Base-by-base conservation (phyloP, 805 yeast genomes). In the Tetrapisispora arboricola region DNA sequence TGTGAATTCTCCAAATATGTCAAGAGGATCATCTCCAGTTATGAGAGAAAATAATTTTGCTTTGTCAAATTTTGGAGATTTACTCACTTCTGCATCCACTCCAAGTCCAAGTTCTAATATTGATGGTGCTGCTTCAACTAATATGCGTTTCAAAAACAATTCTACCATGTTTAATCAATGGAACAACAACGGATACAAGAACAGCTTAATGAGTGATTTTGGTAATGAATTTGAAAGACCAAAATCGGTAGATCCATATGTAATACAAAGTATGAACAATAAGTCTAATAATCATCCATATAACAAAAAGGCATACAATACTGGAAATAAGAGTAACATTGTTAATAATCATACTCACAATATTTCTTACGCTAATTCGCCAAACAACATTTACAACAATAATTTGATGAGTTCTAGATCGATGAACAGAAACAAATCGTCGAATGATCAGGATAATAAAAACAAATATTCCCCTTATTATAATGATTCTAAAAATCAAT, bases 231-330 rank as follows among this genome's bases (percentile, higher is more conserved):
- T 34, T 10, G 64, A 53, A 38, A 60, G 72, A 47, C 70, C 72
- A 24, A 61, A 66, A 42, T 65, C 70, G 22, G 72, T 71, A 5
- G 72, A 67, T 38, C 70, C 71, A 4, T 48, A 47, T 38, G 44
- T 49, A n/a, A 41, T 26, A 11, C 28, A 36, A n/a, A 33, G 26
- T 10, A 26, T 39, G 19, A 20, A 39, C 22, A 17, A 16, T 22
- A 31, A 24, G 18, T 18, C 24, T 2, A 38, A 29, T 15, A 22
- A 17, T 13, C 33, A 20, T 19, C 20, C 15, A 17, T 26, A 28
- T 5, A 30, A 20, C 13, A 31, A 39, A 17, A 32, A 32, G 13
- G 21, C 21, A 16, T 27, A 27, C 21, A 18, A 32, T 21, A 13
- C 15, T 19, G 25, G 18, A n/a, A 21, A 31, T 18, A 28, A n/a